phyloP scores from a whole-genome alignment of 2,329 filamentous ascomycete species.

The Penicillium rolfsii region DNA sequence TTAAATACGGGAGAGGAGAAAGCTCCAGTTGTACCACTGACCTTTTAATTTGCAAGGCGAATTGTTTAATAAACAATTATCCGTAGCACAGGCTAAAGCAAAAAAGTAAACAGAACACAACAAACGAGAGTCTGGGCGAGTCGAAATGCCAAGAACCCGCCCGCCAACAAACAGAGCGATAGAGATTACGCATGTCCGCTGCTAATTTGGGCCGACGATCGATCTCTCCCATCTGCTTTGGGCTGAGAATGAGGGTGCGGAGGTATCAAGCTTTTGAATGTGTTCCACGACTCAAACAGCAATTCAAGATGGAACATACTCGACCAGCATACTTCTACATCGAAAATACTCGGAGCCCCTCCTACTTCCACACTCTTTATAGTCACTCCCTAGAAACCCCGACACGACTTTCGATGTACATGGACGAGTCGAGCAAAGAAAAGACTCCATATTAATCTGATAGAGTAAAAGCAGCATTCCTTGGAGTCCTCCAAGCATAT shows the following conservation, averaged over 20 bases:
- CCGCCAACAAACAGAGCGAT: conserved; percentile 1
- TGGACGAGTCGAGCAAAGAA: not conserved
- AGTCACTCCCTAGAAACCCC: not conserved
- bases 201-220: conserved; percentile 13
- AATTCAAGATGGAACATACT: not conserved
- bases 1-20: not conserved
- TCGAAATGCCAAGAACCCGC: conserved; percentile 17
- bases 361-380: not conserved
- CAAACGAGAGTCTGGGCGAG: conserved; percentile 9
- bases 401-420: not conserved
- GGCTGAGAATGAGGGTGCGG: not conserved
- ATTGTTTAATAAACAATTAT: not conserved
- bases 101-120: conserved; percentile 15
- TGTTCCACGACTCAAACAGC: not conserved
- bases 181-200: conserved; percentile 13
- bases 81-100: not conserved
- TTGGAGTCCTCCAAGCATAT: not conserved
- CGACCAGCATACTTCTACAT: not conserved
- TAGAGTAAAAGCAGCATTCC: not conserved
- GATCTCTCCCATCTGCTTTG: conserved; percentile 8
- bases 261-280: not conserved
- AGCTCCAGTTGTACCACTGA: not conserved
- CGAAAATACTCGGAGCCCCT: not conserved
- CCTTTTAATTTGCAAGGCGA: not conserved
- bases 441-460: not conserved